phyloP scores from a whole-genome alignment of 495 filamentous ascomycete genomes.

The Mytilinidion resinicola region DNA sequence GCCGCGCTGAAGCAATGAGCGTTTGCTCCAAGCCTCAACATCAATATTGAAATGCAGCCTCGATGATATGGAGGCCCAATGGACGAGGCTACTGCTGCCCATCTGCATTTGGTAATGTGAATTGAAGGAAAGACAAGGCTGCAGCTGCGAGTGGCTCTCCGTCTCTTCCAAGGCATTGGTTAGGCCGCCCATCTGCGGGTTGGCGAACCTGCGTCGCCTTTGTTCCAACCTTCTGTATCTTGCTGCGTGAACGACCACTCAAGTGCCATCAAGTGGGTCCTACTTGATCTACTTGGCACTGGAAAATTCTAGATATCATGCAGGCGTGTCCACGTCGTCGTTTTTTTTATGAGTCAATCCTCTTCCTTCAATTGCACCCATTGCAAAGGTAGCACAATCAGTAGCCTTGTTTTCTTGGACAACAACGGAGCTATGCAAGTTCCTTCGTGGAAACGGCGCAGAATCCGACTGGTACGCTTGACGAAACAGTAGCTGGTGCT shows the following conservation, averaged over 20 bases:
- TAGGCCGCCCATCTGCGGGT: no score
- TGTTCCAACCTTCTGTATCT: not conserved
- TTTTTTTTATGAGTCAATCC: not conserved
- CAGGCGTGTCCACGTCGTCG: not conserved
- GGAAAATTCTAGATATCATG: not conserved
- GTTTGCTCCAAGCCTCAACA: not conserved
- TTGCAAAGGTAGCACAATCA: not conserved
- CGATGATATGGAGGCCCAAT: slow-evolving; percentile 22
- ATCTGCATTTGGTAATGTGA: slow-evolving; percentile 5
- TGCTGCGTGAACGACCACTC: not conserved
- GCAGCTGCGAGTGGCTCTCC: slow-evolving; percentile 19
- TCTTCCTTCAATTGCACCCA: not conserved
- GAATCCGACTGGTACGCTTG: slow-evolving; percentile 12
- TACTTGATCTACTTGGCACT: not conserved
- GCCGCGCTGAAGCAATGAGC: slow-evolving; percentile 6
- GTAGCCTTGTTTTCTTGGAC: not conserved
- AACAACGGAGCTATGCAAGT: slow-evolving; percentile 9
- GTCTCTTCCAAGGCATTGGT: not conserved
- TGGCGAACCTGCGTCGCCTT: slow-evolving; percentile 4
- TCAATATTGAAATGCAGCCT: slow-evolving; percentile 9
- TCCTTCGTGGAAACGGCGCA: slow-evolving; percentile 20
- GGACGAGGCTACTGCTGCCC: slow-evolving; percentile 5
- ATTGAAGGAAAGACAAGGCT: slow-evolving; percentile 18
- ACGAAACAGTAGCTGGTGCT: not conserved
- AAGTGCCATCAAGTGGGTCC: not conserved